A percentile compares a stretch with the other conserved stretches of the same genome.
phyloP scores from a whole-genome alignment of 2,329 filamentous ascomycete species.

The Colletotrichum tanaceti region DNA sequence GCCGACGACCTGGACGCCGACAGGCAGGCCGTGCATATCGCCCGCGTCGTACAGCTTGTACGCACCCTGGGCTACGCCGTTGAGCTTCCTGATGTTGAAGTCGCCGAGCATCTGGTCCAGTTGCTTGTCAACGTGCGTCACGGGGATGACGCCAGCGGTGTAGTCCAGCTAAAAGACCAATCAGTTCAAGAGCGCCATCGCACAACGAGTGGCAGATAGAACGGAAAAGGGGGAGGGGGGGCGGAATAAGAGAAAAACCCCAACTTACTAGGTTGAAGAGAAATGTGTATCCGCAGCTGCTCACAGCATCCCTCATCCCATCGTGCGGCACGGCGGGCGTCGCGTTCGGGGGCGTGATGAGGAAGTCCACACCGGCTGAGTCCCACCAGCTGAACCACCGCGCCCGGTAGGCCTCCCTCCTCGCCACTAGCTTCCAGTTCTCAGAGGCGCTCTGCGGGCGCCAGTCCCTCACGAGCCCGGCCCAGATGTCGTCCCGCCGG shows the following conservation, averaged over 20 bases:
- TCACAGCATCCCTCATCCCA: constrained; percentile 86
- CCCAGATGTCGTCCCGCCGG: constrained; percentile 80
- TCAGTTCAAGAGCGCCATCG: constrained; percentile 8
- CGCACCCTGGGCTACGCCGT: constrained; percentile 83
- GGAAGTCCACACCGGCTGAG: constrained; percentile 76
- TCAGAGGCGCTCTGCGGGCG: constrained; percentile 78
- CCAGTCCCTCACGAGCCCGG: constrained; percentile 79
- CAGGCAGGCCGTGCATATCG: constrained; percentile 88
- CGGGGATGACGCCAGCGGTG: constrained; percentile 81
- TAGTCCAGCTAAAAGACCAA: constrained; percentile 78
- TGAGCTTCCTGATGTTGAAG: constrained; percentile 73
- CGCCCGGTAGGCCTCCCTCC: constrained; percentile 81
- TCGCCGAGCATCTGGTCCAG: constrained; percentile 73
- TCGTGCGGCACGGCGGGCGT: constrained; percentile 89
- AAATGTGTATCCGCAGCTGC: constrained; percentile 92
- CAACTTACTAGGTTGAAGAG: constrained; percentile 83
- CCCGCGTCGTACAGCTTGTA: constrained; percentile 87
- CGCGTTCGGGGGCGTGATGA: constrained; percentile 87
- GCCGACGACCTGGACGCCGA: constrained; percentile 86
- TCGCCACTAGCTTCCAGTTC: constrained; percentile 83
- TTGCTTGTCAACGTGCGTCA: constrained; percentile 82
- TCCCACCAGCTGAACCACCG: constrained; percentile 91
- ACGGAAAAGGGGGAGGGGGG: neutral
- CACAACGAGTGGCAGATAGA: neutral
- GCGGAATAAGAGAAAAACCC: constrained; percentile 17